A percentile compares a stretch with the other conserved stretches of the same genome.
These are phyloP conservation scores for Chaetomiaceae sp. DNA, from an alignment of 2,329 filamentous ascomycete species.

Conservation along the genomic window DNA sequence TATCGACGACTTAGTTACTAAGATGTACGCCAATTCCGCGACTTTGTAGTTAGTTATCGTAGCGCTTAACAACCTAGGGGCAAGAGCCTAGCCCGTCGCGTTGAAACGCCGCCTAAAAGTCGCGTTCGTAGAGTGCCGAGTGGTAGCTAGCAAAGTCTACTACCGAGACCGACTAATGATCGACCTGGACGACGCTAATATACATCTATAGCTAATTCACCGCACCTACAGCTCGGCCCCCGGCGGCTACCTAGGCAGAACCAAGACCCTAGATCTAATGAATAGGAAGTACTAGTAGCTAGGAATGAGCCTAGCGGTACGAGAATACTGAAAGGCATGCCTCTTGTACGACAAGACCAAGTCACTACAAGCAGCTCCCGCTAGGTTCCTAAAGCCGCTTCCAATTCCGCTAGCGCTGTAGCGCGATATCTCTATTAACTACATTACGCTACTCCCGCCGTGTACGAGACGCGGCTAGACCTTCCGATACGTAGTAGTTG, in stretches of 20 bases:
- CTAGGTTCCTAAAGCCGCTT: neutral
- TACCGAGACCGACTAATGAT: too few relatives aligned
- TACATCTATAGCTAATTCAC: too few relatives aligned
- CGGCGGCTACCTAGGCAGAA: neutral
- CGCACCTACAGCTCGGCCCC: neutral
- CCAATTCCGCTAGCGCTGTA: neutral
- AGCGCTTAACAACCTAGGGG: neutral
- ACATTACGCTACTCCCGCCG: neutral
- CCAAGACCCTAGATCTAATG: neutral
- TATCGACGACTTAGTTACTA: neutral
- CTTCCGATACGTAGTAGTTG: neutral
- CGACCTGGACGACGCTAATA: too few relatives aligned
- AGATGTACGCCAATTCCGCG: neutral
- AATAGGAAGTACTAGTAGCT: neutral
- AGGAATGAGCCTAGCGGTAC: neutral
- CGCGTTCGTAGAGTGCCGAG: neutral
- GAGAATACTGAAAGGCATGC: neutral
- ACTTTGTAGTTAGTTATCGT: neutral
- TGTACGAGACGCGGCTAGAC: neutral
- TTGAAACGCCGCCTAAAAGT: neutral
- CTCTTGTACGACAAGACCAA: neutral
- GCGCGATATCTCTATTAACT: neutral
- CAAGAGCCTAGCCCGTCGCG: neutral
- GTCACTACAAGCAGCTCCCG: neutral
- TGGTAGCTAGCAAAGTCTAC: too few relatives aligned